Conservation (phyloP, 2,329 filamentous ascomycete genomes). For the Tolypocladium album region DNA sequence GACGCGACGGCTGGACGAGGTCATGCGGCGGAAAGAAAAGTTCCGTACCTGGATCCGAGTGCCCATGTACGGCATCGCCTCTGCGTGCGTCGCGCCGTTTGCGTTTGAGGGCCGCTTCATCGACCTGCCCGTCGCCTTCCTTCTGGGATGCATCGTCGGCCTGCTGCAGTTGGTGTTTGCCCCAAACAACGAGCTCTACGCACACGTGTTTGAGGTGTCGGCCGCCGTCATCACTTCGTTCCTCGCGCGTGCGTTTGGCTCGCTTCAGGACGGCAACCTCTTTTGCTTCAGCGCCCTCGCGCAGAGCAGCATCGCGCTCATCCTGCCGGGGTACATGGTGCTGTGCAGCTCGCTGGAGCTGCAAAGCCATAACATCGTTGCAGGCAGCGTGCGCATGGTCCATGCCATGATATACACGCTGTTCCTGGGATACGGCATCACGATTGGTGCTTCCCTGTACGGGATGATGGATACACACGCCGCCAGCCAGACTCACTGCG, state of each 20-base stretch:
- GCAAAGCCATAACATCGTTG: constrained; percentile 59
- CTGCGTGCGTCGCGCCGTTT: constrained; percentile 66
- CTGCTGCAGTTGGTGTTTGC: constrained; percentile 64
- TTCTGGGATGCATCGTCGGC: constrained; percentile 65
- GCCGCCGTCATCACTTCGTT: constrained; percentile 58
- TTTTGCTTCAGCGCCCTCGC: constrained; percentile 66
- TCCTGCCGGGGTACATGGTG: constrained; percentile 50
- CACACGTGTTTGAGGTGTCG: constrained; percentile 39
- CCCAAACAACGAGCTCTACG: constrained; percentile 61
- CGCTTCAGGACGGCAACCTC: constrained; percentile 43
- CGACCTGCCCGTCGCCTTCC: constrained; percentile 67
- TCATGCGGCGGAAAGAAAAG: constrained; percentile 34
- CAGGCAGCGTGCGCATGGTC: constrained; percentile 64
- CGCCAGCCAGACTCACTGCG: constrained; percentile 31
- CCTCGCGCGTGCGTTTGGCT: constrained; percentile 57
- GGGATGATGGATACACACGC: constrained; percentile 50
- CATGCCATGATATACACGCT: constrained; percentile 67
- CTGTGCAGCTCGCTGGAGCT: constrained; percentile 48
- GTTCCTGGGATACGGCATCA: constrained; percentile 65
- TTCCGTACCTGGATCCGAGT: constrained; percentile 45
- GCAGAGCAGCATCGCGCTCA: constrained; percentile 65
- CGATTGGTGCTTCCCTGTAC: constrained; percentile 56
- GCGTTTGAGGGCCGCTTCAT: constrained; percentile 68
- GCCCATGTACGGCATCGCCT: constrained; percentile 63
- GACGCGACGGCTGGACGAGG: constrained; percentile 46